A percentile compares a stretch with the other conserved stretches of the same genome.
phyloP scores from a whole-genome alignment of 1,284 basidiomycete genomes.

The Lentinula novae-zelandiae region DNA sequence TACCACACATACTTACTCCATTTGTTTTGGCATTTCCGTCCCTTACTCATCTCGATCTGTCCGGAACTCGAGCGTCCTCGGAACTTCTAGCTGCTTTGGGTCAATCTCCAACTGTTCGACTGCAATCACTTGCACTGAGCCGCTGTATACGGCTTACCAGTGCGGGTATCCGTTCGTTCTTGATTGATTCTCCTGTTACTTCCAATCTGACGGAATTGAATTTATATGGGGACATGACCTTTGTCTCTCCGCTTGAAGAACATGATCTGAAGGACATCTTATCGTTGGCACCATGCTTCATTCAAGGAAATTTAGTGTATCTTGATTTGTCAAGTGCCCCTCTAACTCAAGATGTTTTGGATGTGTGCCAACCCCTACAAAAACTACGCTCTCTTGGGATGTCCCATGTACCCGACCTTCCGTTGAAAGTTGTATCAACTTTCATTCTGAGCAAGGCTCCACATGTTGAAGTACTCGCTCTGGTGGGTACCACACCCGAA shows the following conservation, averaged over 20 bases:
- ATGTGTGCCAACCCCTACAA: slow-evolving; percentile 63
- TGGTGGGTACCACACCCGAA: slow-evolving; percentile 77
- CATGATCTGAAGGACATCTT: slow-evolving; percentile 74
- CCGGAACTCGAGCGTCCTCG: slow-evolving; percentile 79
- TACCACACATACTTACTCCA: slow-evolving; percentile 68
- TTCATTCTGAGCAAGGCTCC: slow-evolving; percentile 72
- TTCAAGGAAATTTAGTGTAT: slow-evolving; percentile 74
- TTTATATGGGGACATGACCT: slow-evolving; percentile 87
- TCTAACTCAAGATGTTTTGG: slow-evolving; percentile 61
- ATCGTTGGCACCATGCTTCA: slow-evolving; percentile 78
- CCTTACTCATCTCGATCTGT: slow-evolving; percentile 89
- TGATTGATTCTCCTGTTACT: slow-evolving; percentile 68
- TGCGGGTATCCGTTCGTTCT: slow-evolving; percentile 73
- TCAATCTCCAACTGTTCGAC: slow-evolving; percentile 56
- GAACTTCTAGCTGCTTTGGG: slow-evolving; percentile 73
- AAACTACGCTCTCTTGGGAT: slow-evolving; percentile 84
- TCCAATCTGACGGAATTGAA: slow-evolving; percentile 74
- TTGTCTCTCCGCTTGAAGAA: slow-evolving; percentile 72
- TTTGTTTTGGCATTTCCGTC: slow-evolving; percentile 85
- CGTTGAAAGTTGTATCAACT: slow-evolving; percentile 62
- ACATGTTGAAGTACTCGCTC: slow-evolving; percentile 83
- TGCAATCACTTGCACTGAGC: slow-evolving; percentile 84
- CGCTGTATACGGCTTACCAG: slow-evolving; percentile 85
- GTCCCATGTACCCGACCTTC: slow-evolving; percentile 76
- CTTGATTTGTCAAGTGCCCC: slow-evolving; percentile 88